A percentile compares a stretch with the other conserved stretches of the same genome.
Conservation (phyloP, 2,329 filamentous ascomycete species). For the Laburnicola sp. region DNA sequence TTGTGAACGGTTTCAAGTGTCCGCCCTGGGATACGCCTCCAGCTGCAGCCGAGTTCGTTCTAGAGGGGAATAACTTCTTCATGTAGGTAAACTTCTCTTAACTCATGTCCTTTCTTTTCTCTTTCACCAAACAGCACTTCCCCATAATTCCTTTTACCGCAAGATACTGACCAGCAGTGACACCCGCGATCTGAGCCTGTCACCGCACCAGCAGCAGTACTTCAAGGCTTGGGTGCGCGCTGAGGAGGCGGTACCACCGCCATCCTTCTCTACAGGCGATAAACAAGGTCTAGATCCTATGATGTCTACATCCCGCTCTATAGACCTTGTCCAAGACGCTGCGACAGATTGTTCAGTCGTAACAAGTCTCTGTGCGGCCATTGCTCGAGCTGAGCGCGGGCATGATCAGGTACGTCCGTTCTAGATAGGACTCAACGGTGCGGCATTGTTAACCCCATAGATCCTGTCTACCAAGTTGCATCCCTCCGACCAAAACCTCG, state of each 20-base stretch:
- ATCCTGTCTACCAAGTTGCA: conserved; percentile 73
- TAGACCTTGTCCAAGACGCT: conserved; percentile 91
- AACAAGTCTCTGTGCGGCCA: conserved; percentile 84
- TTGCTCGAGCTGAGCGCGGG: conserved; percentile 69
- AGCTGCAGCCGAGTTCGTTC: conserved; percentile 66
- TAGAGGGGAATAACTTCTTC: conserved; percentile 60
- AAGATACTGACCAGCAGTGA: conserved; percentile 59
- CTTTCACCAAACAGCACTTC: neutral
- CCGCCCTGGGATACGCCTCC: conserved; percentile 74
- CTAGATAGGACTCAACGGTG: neutral
- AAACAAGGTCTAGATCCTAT: conserved; percentile 47
- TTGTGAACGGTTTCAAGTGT: conserved; percentile 79
- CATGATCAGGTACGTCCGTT: conserved; percentile 62
- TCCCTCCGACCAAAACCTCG: conserved; percentile 66
- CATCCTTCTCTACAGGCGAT: conserved; percentile 41
- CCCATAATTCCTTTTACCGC: neutral
- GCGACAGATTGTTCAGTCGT: conserved; percentile 97
- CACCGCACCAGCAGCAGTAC: conserved; percentile 70
- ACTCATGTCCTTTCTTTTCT: neutral
- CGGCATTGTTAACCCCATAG: conserved; percentile 47
- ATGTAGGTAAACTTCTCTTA: conserved; percentile 56
- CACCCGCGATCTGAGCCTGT: conserved; percentile 69
- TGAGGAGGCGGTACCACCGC: conserved; percentile 62
- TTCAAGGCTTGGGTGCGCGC: conserved; percentile 85
- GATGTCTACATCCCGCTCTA: conserved; percentile 62